Base-by-base conservation (phyloP, 768 basidiomycete genomes). In the Auriscalpium microsporum region DNA sequence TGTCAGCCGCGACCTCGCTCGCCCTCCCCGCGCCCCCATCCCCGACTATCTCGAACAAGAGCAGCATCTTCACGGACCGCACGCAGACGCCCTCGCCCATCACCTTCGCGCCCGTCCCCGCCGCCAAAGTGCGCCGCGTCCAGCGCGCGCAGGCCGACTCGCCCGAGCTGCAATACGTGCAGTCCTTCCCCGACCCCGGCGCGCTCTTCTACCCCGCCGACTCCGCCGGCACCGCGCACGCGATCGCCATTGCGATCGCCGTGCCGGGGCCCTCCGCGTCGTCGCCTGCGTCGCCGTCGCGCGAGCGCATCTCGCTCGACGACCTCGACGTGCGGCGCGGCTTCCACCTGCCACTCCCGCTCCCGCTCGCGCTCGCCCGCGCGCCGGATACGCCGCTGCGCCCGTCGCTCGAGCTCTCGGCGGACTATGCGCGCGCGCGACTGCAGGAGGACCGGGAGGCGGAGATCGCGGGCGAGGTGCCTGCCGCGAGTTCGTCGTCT, bases 331-430 rank as follows among this genome's bases (percentile, higher is more conserved):
- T n/a, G 33, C 49, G 40, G 42, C 51, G 57, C 7, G 45, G 40
- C 5, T 60, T 55, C 23, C 59, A 60, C 35, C 59, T 60, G 4
- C 59, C 59, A 8, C 36, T 54, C 14, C 46, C 56, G 3, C 59
- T 60, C 6, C 57, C 59, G 10, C 36, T 54, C 14, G 38, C 59
- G 10, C 36, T 54, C 14, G 38, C 56, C 1, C 46, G 16, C 16
- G 51, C 36, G 53, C 46, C 45, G 46, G 57, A 45, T 17, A 1
- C 11, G 35, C 35, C 23, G 5, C 38, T 54, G 23, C 53, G 56
- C 34, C 54, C 56, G 14, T 49, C 50, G 35, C 54, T 58, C 33
- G 56, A 56, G 14, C 55, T 56, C 42, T 52, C 51, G 34, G 48
- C 58, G 5, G 58, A 56, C 5, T 56, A 59, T 16, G 52, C 35